Evolutionary conservation across 2,329 filamentous ascomycete species (phyloP).

Genomic region (Penicillium sp.): DNA sequence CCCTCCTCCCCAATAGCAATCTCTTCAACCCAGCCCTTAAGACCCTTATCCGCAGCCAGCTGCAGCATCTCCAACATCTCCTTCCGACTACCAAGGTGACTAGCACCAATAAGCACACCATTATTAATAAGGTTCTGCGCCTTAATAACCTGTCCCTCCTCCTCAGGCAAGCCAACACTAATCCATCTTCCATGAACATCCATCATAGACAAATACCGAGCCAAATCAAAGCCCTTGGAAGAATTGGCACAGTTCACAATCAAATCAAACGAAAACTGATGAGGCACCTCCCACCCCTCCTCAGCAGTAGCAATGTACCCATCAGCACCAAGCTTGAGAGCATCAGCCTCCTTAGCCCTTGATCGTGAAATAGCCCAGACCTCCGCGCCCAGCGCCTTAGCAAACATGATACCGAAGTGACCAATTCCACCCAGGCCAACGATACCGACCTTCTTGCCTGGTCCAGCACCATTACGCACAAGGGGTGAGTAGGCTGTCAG

Average conservation of each 20-base stretch:
- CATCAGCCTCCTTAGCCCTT: conserved; percentile 61
- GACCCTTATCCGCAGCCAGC: conserved; percentile 67
- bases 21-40: conserved; percentile 68
- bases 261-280: conserved; percentile 60
- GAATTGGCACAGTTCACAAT: conserved; percentile 74
- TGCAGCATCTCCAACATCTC: conserved; percentile 73
- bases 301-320: conserved; percentile 60
- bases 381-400: conserved; percentile 66
- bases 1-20: conserved; percentile 71
- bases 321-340: conserved; percentile 59
- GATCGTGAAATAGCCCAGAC: conserved; percentile 63
- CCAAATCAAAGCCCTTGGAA: conserved; percentile 65
- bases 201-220: conserved; percentile 71
- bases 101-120: conserved; percentile 69
- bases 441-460: conserved; percentile 54
- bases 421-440: conserved; percentile 63
- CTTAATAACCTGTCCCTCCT: conserved; percentile 68
- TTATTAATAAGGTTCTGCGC: conserved; percentile 75
- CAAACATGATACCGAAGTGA: conserved; percentile 69
- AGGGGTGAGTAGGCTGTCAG: conserved; percentile 78
- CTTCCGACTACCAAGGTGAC: conserved; percentile 68
- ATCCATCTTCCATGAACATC: conserved; percentile 82
- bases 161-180: conserved; percentile 76
- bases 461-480: conserved; percentile 71
- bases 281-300: conserved; percentile 59